Evolutionary conservation across 805 yeast genomes (phyloP), one percentile per base, ranked within the genome.

Genomic region (Candida easanensis): DNA sequence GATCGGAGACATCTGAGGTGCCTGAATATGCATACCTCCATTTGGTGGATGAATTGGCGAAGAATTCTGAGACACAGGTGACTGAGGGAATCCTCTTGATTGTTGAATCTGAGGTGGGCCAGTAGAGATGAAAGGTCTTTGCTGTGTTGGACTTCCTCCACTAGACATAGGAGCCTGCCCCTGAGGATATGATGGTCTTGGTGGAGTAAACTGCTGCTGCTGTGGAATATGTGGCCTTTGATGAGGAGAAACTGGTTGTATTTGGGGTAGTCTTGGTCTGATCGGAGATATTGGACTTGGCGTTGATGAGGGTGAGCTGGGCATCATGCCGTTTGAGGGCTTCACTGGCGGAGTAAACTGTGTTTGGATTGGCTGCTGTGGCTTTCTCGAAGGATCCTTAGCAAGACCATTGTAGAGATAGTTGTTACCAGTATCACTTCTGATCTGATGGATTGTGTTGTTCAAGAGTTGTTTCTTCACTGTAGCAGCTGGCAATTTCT

Each of bases 381-480:
- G 42, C 17, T 38, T 41, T 19, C 26, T 39, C 17, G 39, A 14
- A 2, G 26, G 2, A 15, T 44, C 48, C 15, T 38, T 37, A 2
- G 31, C 2, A 10, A 39, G 16, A 14, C 49, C 49, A 17, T 44
- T 45, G 32, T 39, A 43, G 5, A 44, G 30, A 18, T 20, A 31
- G 36, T 33, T 39, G 15, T 38, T 42, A 18, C 35, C 39, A 13
- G 21, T 42, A 15, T 56, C 55, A 22, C 45, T 51, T 44, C 59
- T 50, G 16, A 58, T 58, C 36, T 58, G 61, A 21, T 37, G 44
- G 16, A 54, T 51, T 1, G 62, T 57, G 18, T 49, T 56, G 36
- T 44, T 50, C 32, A 58, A 20, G 16, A 56, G 23, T 22, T 57
- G 57, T 27, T 56, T 49, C 44, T 56, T 58, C 10, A 46, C 51